Conservation (phyloP, 2,329 filamentous ascomycete genomes). For the Epichloe gansuensis region DNA sequence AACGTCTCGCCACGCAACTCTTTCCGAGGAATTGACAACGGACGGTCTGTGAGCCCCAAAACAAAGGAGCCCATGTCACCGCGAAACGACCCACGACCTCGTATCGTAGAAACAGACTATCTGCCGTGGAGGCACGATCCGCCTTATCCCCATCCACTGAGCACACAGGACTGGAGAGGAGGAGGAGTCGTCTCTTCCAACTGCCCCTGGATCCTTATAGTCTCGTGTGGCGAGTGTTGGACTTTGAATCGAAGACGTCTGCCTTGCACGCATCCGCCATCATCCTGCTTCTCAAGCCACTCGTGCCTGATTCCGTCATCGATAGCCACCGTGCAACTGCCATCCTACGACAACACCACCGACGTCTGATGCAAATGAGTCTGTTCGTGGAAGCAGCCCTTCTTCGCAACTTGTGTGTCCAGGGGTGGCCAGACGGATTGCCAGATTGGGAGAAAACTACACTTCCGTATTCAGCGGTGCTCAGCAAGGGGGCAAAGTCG, state of each 20-base stretch:
- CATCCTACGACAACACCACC: conserved; percentile 47
- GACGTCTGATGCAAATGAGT: conserved; percentile 45
- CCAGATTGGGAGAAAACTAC: conserved; percentile 42
- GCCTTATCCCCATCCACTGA: conserved; percentile 36
- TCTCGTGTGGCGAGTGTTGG: conserved; percentile 39
- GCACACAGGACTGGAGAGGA: conserved; percentile 6
- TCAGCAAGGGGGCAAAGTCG: conserved; percentile 41
- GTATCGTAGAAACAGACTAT: conserved; percentile 45
- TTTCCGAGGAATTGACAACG: conserved; percentile 5
- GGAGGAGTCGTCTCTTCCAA: background rate
- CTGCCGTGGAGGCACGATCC: conserved; percentile 47
- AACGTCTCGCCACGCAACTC: background rate
- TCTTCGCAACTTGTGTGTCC: conserved; percentile 47
- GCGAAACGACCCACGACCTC: conserved; percentile 26
- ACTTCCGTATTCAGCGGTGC: conserved; percentile 39
- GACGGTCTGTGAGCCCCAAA: conserved; percentile 13
- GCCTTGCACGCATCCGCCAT: conserved; percentile 49
- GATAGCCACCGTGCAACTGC: conserved; percentile 42
- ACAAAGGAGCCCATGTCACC: conserved; percentile 15
- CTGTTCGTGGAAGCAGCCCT: conserved; percentile 49
- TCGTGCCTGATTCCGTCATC: conserved; percentile 42
- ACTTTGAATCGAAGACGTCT: conserved; percentile 44
- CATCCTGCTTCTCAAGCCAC: conserved; percentile 44
- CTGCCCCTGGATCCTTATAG: conserved; percentile 40
- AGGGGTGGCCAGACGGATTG: conserved; percentile 41